Conservation (phyloP, 768 basidiomycete genomes). For the Leccinum longicurvipes region DNA sequence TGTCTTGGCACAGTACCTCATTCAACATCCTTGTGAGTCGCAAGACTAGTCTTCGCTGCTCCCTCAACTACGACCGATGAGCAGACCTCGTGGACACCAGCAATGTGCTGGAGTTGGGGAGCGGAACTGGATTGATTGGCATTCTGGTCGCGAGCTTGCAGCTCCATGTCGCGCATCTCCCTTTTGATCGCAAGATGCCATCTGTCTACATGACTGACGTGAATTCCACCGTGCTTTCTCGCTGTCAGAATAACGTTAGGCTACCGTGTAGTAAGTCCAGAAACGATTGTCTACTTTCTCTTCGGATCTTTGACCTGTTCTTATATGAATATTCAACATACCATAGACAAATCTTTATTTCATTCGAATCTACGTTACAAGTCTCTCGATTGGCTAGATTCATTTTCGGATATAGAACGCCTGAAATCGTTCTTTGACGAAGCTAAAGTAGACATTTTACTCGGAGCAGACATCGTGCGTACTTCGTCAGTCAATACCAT, state of each 20-base stretch:
- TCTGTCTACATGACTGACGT: slow-evolving; percentile 60
- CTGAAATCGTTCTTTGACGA: slow-evolving; percentile 33
- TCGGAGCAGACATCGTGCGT: slow-evolving; percentile 69
- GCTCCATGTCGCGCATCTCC: background rate
- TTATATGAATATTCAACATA: background rate
- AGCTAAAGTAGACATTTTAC: slow-evolving; percentile 50
- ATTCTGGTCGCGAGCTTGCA: slow-evolving; percentile 60
- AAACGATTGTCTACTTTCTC: background rate
- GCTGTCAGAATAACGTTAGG: slow-evolving; percentile 58
- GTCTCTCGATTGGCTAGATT: slow-evolving; percentile 65
- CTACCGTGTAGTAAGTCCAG: slow-evolving; percentile 62
- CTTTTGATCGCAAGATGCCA: slow-evolving; percentile 3
- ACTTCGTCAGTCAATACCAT: background rate
- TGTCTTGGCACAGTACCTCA: slow-evolving; percentile 59
- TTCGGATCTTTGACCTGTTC: background rate
- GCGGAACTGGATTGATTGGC: slow-evolving; percentile 74
- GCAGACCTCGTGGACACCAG: slow-evolving; percentile 24
- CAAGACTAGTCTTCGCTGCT: background rate
- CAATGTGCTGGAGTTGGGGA: slow-evolving; percentile 69
- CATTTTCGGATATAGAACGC: slow-evolving; percentile 36
- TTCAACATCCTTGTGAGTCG: slow-evolving; percentile 50
- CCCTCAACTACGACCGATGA: background rate
- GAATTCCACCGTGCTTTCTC: slow-evolving; percentile 56
- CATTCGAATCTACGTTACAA: slow-evolving; percentile 45
- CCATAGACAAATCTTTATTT: slow-evolving; percentile 51